phyloP scores from a whole-genome alignment of 495 filamentous ascomycete species.

The Lineolata rhizophorae region DNA sequence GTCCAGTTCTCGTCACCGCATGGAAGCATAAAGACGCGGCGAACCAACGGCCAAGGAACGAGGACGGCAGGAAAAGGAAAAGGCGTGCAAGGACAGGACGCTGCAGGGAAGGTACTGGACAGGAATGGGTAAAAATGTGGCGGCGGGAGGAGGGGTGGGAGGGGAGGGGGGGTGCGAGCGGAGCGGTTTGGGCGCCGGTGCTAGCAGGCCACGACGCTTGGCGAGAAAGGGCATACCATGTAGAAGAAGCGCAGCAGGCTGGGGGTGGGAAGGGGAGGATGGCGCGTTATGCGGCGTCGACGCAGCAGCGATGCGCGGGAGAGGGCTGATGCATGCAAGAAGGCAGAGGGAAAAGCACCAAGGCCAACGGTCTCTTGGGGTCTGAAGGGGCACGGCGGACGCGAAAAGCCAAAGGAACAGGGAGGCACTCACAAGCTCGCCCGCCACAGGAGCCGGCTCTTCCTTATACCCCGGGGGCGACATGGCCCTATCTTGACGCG shows the following conservation, averaged over 20 bases:
- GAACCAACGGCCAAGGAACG: too few species aligned
- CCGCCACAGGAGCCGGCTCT: constrained; percentile 17
- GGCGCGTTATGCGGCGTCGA: constrained; percentile 13
- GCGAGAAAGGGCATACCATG: constrained; percentile 19
- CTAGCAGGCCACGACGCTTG: constrained; percentile 13
- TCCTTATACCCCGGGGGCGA: constrained; percentile 16
- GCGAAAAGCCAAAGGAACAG: constrained; percentile 5
- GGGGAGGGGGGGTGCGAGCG: background rate
- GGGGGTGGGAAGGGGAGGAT: constrained; percentile 8
- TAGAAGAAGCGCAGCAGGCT: constrained; percentile 12
- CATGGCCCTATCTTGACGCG: constrained; percentile 12
- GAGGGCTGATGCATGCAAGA: constrained; percentile 13
- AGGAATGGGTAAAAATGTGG: background rate
- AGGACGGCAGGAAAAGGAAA: constrained; percentile 2
- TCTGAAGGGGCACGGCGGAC: too few species aligned
- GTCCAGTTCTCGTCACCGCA: too few species aligned
- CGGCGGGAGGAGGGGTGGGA: background rate
- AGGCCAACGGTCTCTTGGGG: too few species aligned
- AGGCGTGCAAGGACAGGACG: background rate
- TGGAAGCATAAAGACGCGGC: too few species aligned
- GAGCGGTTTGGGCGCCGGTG: constrained; percentile 1
- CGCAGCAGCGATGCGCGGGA: constrained; percentile 10
- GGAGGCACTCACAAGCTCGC: constrained; percentile 16
- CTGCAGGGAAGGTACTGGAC: background rate
- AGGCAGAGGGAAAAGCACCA: background rate